phyloP scores from a whole-genome alignment of 2,329 filamentous ascomycete genomes.

The Leptographium flavum region DNA sequence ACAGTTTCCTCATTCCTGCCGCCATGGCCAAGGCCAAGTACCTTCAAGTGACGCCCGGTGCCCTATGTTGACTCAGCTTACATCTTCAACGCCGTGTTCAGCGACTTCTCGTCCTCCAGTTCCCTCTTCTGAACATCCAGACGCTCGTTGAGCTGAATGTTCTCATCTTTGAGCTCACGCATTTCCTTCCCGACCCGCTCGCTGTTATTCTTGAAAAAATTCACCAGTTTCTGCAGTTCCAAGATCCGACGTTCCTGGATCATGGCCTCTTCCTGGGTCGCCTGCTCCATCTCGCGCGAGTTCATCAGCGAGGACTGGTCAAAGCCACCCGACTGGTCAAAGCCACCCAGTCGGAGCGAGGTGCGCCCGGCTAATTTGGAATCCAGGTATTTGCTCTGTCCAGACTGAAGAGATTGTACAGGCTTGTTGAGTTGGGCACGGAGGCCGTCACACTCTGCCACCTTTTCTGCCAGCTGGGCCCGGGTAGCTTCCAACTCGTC shows the following conservation, averaged over 20 bases:
- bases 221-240: not conserved
- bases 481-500: not conserved
- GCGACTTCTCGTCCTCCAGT: not conserved
- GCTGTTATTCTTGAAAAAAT: slow-evolving; percentile 1
- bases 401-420: too few species aligned
- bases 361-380: too few species aligned
- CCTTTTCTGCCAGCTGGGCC: not conserved
- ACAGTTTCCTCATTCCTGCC: too few species aligned
- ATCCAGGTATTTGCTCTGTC: too few species aligned
- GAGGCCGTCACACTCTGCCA: not conserved
- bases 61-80: not conserved
- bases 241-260: not conserved
- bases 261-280: not conserved
- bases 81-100: not conserved
- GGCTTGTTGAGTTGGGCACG: not conserved
- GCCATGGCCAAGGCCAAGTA: too few species aligned
- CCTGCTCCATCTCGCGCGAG: not conserved
- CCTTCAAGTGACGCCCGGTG: too few species aligned
- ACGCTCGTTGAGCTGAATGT: not conserved
- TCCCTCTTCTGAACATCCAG: not conserved
- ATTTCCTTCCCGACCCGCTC: not conserved
- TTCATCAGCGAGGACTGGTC: too few species aligned
- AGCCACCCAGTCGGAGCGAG: too few species aligned
- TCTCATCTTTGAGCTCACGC: not conserved
- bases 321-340: too few species aligned